Evolutionary conservation across 1,284 basidiomycete species (phyloP), one percentile per base, ranked within the genome.

Genomic region (Pseudozyma sp.): DNA sequence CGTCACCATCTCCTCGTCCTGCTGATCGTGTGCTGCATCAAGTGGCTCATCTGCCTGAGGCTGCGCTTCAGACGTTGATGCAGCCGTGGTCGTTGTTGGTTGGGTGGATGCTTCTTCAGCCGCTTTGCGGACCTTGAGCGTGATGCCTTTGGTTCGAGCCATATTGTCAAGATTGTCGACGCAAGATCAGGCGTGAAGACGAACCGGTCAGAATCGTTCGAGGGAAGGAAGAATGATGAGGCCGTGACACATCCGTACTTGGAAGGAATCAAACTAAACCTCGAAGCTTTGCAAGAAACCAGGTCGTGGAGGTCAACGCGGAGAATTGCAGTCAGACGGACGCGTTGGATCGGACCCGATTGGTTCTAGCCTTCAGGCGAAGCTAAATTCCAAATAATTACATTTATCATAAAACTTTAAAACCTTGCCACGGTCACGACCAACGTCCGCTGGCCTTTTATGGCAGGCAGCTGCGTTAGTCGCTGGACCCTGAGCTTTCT

Each of bases 61-160:
- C 37, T 51, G 54, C 29, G 19, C 29, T 30, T 34, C 17, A 40
- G 40, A 17, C 52, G 45, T 52, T 19, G 42, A 19, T 5, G 51
- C 40, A 37, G 40, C 54, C 16, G 33, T 45, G 54, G 19, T 42
- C 13, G 44, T 19, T 16, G 24, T 11, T 4, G 51, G 44, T 24
- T 46, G n/a, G n/a, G 35, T 9, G 17, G 48, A 14, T 40, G 52
- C 54, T 39, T 63, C 64, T 8, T 63, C 56, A 14, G 48, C 48
- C 4, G 53, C 45, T 47, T 68, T 69, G 51, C 72, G 72, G 5
- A 75, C 63, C 46, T 63, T 56, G 33, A 75, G 48, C 5, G 67
- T 70, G 63, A 75, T 75, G 4, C 67, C 63, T 44, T 73, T 73
- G 14, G 70, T 73, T 30, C 70, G 43, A 5, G 70, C 70, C 70